Conservation (phyloP, 176 grass and related monocot genomes). For the Phyllostachys edulis region DNA sequence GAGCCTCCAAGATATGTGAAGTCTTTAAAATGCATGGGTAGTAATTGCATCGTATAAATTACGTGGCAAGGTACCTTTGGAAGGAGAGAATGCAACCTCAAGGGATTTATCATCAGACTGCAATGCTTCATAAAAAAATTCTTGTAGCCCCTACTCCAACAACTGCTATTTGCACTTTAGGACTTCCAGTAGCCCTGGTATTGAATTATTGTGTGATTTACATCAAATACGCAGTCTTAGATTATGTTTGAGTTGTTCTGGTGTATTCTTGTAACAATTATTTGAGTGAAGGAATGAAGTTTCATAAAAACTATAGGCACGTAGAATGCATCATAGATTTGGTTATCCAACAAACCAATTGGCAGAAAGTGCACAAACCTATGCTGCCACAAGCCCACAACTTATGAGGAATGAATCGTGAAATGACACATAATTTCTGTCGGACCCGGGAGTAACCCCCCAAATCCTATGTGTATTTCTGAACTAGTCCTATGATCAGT, state of each 20-base stretch:
- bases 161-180: too few relatives aligned
- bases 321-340: not conserved
- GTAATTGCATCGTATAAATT: not conserved
- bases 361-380: slow-evolving; percentile 9
- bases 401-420: not conserved
- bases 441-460: too few relatives aligned
- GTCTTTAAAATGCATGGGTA: not conserved
- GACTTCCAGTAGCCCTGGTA: too few relatives aligned
- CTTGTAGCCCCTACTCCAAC: too few relatives aligned
- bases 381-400: not conserved
- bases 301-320: not conserved
- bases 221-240: too few relatives aligned
- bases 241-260: not conserved
- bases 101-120: slow-evolving; percentile 49
- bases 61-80: slow-evolving; percentile 60
- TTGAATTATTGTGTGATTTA: too few relatives aligned
- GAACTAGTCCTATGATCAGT: too few relatives aligned
- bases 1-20: not conserved
- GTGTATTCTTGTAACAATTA: not conserved
- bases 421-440: slow-evolving; percentile 7
- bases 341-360: slow-evolving; percentile 7
- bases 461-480: too few relatives aligned
- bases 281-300: not conserved
- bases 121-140: not conserved
- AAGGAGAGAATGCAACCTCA: slow-evolving; percentile 90